phyloP scores from a whole-genome alignment of 2,329 filamentous ascomycete species.

The Colletotrichum eleusines region DNA sequence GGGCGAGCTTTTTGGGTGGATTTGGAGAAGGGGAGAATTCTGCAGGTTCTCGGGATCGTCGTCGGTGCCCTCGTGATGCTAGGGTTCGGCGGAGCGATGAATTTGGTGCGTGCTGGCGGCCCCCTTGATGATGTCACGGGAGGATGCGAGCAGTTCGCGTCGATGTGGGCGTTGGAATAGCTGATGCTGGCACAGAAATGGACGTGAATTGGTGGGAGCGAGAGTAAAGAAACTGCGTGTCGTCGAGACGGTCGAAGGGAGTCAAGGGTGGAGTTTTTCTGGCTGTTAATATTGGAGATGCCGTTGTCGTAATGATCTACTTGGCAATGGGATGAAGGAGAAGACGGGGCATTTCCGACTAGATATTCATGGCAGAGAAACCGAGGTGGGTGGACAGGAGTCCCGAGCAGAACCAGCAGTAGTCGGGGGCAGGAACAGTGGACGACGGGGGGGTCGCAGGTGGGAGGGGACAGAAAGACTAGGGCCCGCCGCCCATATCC shows the following conservation, averaged over 20 bases:
- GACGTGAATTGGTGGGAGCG: slow-evolving; percentile 34
- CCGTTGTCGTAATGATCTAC: slow-evolving; percentile 40
- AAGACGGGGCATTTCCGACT: slow-evolving; percentile 33
- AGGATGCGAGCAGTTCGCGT: slow-evolving; percentile 26
- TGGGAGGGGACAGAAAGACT: slow-evolving; percentile 23
- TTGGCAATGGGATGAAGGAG: slow-evolving; percentile 41
- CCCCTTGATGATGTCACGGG: slow-evolving; percentile 42
- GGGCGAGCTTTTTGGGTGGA: slow-evolving; percentile 46
- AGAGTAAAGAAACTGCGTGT: slow-evolving; percentile 30
- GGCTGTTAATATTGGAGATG: slow-evolving; percentile 37
- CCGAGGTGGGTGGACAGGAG: slow-evolving; percentile 16
- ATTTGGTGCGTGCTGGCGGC: slow-evolving; percentile 20
- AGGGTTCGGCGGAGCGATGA: slow-evolving; percentile 18
- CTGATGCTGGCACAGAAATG: slow-evolving; percentile 16
- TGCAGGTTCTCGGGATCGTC: slow-evolving; percentile 34
- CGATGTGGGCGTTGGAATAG: slow-evolving; percentile 12
- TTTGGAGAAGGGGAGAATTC: slow-evolving; percentile 8
- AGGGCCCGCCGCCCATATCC: slow-evolving; percentile 22
- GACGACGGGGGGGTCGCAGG: slow-evolving; percentile 24
- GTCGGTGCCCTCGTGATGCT: slow-evolving; percentile 31
- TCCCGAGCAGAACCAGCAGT: neutral
- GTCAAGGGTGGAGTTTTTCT: slow-evolving; percentile 13
- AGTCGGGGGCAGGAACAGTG: slow-evolving; percentile 1
- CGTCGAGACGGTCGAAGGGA: slow-evolving; percentile 30
- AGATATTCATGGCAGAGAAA: slow-evolving; percentile 38